Evolutionary conservation across 768 basidiomycete species (phyloP), one percentile per base, ranked within the genome.

Genomic region (Mycena haematopus): DNA sequence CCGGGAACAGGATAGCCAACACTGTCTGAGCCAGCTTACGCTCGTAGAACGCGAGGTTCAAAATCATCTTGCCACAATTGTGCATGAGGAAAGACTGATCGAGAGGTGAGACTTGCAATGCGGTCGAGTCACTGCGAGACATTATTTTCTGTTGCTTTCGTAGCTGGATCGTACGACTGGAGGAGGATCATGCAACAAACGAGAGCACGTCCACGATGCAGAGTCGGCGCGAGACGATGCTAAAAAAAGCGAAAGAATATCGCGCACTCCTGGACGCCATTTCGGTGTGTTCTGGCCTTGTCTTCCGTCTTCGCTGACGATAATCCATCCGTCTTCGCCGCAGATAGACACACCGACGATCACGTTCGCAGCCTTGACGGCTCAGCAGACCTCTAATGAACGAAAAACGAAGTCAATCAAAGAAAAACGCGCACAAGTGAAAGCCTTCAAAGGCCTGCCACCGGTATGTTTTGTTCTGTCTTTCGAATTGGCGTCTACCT

Each of bases 381-480:
- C 74, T 7, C 75, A 78, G 38, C 78, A 81, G 56, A 77, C 78
- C 49, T 73, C 66, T 36, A 79, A 81, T 56, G 71, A 72, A 25
- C 62, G 67, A 19, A 72, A 70, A 44, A 78, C 79, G 56, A 72
- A 77, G n/a, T 72, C 74, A 14, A 68, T 85, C 22, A 80, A 77
- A 63, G 69, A 73, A 27, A 84, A 84, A 63, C 72, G 78, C 29
- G 76, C 77, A 3, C 82, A 78, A 65, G 66, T 84, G 27, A 75
- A 76, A 58, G 77, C 80, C 6, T 85, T 83, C 67, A 79, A 79
- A 64, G 83, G 82, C 0, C 71, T 86, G 13, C 83, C 84, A 19
- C 82, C 84, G 1, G 84, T 62, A n/a, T 5, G 60, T 42, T 9
- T 29, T 25, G 14, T 17, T 59, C 36, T 4, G 29, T 36, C 14